Percentiles rank a stretch among this genome's conserved stretches.
phyloP scores from a whole-genome alignment of 805 yeast species.

The Wickerhamiella occidentalis region DNA sequence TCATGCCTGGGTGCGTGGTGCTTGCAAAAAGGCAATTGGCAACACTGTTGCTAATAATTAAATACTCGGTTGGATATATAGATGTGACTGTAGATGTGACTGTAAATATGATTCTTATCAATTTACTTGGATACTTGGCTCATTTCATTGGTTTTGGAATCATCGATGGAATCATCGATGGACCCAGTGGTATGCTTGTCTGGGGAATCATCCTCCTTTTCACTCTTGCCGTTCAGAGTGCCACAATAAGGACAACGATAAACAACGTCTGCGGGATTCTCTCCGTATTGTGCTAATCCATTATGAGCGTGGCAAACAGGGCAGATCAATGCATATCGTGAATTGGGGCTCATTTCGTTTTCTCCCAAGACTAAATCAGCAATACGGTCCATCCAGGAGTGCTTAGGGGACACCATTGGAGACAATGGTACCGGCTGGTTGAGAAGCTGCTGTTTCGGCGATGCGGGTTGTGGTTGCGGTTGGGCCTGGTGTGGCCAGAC shows the following conservation, averaged over 20 bases:
- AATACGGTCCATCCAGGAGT: slow-evolving; percentile 34
- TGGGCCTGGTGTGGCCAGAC: background rate
- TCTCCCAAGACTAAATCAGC: slow-evolving; percentile 42
- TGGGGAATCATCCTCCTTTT: no score
- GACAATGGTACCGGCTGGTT: background rate
- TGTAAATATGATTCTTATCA: no score
- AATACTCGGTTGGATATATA: no score
- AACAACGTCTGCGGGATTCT: slow-evolving; percentile 37
- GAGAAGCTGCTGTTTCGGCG: background rate
- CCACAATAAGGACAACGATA: slow-evolving; percentile 63
- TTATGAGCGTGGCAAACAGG: slow-evolving; percentile 53
- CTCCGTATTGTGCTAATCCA: slow-evolving; percentile 70
- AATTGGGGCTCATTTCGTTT: slow-evolving; percentile 49
- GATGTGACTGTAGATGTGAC: no score
- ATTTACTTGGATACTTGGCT: background rate
- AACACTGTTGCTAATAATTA: background rate
- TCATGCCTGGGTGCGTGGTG: background rate
- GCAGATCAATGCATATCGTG: slow-evolving; percentile 64
- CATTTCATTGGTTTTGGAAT: slow-evolving; percentile 1
- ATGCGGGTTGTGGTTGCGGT: background rate
- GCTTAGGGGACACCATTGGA: slow-evolving; percentile 12
- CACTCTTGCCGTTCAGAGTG: slow-evolving; percentile 15
- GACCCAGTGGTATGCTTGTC: background rate
- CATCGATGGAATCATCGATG: background rate
- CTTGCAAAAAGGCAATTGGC: background rate